Evolutionary conservation across 331 rosid species (phyloP).

Genomic region (Rhamnella rubrinervis): DNA sequence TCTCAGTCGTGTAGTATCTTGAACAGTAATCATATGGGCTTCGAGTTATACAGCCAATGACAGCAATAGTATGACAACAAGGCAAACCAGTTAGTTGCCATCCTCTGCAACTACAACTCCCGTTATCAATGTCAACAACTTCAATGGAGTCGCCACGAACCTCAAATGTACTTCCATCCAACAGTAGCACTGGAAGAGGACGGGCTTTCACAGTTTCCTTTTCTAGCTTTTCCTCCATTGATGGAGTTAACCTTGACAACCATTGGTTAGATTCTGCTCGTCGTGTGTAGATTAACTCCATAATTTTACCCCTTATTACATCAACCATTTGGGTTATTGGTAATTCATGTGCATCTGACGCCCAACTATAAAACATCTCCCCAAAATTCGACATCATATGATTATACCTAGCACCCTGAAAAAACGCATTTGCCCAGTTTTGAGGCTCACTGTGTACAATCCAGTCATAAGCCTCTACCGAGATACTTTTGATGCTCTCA

Average conservation of each 20-base stretch:
- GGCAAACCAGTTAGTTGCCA: conserved; percentile 88
- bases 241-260: conserved; percentile 73
- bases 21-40: conserved; percentile 82
- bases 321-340: conserved; percentile 98
- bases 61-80: conserved; percentile 84
- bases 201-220: conserved; percentile 54
- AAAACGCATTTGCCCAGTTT: conserved; percentile 81
- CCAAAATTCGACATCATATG: conserved; percentile 91
- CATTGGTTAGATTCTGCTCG: conserved; percentile 64
- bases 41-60: conserved; percentile 53
- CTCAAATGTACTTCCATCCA: conserved; percentile 65
- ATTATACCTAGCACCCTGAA: conserved; percentile 87
- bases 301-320: conserved; percentile 70
- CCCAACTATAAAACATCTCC: conserved; percentile 91
- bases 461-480: conserved; percentile 83
- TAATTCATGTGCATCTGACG: conserved; percentile 74
- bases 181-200: conserved; percentile 57
- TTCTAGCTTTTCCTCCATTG: conserved; percentile 86
- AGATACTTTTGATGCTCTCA: conserved; percentile 74
- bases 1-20: conserved; percentile 70
- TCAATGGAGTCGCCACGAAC: conserved; percentile 78
- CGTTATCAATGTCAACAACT: conserved; percentile 66
- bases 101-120: conserved; percentile 92
- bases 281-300: conserved; percentile 70
- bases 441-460: conserved; percentile 76